Base-by-base conservation (phyloP, 345 rosid genomes). In the Microcos paniculata region DNA sequence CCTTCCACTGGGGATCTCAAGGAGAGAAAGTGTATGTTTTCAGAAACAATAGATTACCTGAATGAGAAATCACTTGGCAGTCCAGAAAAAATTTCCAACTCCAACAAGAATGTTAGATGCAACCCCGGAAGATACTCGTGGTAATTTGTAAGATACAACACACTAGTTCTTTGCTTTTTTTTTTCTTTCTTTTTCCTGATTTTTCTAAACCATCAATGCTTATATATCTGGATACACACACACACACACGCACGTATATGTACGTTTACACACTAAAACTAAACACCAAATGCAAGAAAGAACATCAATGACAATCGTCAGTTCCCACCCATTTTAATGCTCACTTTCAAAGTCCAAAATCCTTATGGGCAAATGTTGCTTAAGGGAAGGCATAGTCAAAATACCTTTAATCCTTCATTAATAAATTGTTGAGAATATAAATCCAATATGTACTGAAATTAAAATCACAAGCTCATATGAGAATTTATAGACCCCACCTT, bases 401-500 rank as follows among this genome's bases (percentile, higher is more conserved):
- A 52, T 49, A 24, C 19, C 23, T 48, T 28, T n/a, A 35, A 35
- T 21, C 30, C 31, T n/a, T 8, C 62, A 6, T 16, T 2, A 52
- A 49, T 58, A 12, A 6, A 51, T 31, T 31, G 46, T 52, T 51
- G 61, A 33, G 46, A 19, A 15, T 28, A 16, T 18, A 12, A 45
- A 72, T 42, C 43, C 62, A 57, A 31, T 55, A 52, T 53, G 58
- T 12, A 80, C 48, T 35, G 49, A 42, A 71, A 67, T 48, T 62
- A 65, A 62, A 73, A 40, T 68, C 10, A 48, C 16, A 16, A 73
- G 5, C 43, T 16, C 70, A 76, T 40, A 48, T 48, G 67, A 61
- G 53, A 56, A 52, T 16, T 14, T 49, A 42, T 61, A 72, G 26
- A 10, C 10, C 42, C 79, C 80, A 94, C 98, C 95, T 94, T 94